Percentiles rank a stretch among this genome's conserved stretches.
phyloP scores from a whole-genome alignment of 345 rosid genomes.

The Hevea brasiliensis region DNA sequence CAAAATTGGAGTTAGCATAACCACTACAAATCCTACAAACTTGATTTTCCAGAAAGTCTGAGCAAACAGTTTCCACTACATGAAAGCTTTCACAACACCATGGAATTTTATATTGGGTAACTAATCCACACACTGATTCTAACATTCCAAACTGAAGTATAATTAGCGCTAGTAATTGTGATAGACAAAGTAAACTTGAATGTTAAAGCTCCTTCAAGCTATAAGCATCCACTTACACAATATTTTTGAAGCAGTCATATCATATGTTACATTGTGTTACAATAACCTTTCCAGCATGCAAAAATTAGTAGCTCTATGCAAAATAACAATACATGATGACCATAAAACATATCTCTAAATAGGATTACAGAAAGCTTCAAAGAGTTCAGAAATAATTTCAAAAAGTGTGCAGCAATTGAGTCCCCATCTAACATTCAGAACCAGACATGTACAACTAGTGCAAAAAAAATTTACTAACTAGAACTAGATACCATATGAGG shows the following conservation, averaged over 20 bases:
- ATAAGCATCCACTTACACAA: not conserved
- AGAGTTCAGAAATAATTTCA: not conserved
- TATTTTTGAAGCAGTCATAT: no score
- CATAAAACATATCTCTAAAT: not conserved
- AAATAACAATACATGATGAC: no score
- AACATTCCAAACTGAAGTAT: not conserved
- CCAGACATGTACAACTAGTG: not conserved
- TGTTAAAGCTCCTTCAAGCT: not conserved
- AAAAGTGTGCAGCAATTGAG: not conserved
- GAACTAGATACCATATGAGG: not conserved
- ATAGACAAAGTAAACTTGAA: not conserved
- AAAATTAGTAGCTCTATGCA: not conserved
- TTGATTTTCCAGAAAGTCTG: not conserved
- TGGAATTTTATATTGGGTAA: not conserved
- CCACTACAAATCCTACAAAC: not conserved
- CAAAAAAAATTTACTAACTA: not conserved
- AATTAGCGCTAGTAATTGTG: not conserved
- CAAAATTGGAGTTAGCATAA: no score
- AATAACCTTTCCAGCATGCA: not conserved
- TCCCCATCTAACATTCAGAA: not conserved
- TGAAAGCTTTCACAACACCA: not conserved
- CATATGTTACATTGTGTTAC: slow-evolving; percentile 5
- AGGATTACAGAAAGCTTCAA: not conserved
- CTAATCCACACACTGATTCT: not conserved
- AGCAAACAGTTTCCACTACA: slow-evolving; percentile 9